Evolutionary conservation across 441 rosid species (phyloP), one percentile per base, ranked within the genome.

Genomic region (Corymbia citriodora): DNA sequence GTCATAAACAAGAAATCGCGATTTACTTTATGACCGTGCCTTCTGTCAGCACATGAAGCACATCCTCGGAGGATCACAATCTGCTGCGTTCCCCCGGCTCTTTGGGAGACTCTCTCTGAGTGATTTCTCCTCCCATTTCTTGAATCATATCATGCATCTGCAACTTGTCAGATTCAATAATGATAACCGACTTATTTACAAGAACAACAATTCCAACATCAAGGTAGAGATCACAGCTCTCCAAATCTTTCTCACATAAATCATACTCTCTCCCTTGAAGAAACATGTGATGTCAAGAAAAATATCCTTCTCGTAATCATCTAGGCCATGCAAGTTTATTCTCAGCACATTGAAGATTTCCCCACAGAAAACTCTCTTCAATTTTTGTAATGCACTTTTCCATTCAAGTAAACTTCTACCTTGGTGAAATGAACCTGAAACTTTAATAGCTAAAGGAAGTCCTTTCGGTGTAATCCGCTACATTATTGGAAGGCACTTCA

Each of bases 221-320:
- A 25, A 50, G 85, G 48, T 36, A 74, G 48, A 89, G 82, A 40
- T 85, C 55, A 65, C 90, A 59, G 48, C 50, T 9, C 48, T 49
- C 10, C 29, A 36, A 45, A 89, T 65, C 31, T 85, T 54, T 53
- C 17, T 85, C 33, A 63, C 90, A 49, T 49, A n/a, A 59, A 7
- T 48, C 3, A 59, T 33, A 31, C 6, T 14, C 18, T 59, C 49
- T 86, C 90, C 90, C 50, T 48, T 59, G 31, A 89, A 85, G 52
- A 89, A 89, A 59, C 88, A 83, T 17, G 88, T 61, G 29, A 85
- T 45, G 36, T 89, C 83, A 13, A 89, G 90, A 65, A 89, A 89
- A 14, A 86, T 63, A 18, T 79, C 57, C 57, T 40, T 85, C 90
- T 89, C 82, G 9, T 9, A 23, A 12, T 57, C 50, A 52, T 83